A percentile compares a stretch with the other conserved stretches of the same genome.
phyloP scores from a whole-genome alignment of 176 grass and related monocot genomes.

The Saccharum officinarum region DNA sequence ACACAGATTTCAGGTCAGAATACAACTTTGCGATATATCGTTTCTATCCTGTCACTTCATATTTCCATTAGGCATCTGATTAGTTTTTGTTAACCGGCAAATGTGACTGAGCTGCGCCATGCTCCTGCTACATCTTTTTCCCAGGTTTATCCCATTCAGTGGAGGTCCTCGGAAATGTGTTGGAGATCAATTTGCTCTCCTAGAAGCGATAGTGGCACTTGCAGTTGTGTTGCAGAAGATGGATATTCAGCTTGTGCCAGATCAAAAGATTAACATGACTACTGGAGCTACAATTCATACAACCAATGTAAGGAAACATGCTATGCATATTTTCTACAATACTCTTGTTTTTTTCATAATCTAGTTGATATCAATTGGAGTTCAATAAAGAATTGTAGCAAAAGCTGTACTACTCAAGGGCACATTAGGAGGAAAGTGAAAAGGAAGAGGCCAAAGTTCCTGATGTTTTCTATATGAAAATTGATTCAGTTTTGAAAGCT shows the following conservation, averaged over 20 bases:
- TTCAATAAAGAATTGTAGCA: background rate
- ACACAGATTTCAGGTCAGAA: slow-evolving; percentile 87
- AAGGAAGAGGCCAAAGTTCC: background rate
- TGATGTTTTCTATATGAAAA: background rate
- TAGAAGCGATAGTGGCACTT: slow-evolving; percentile 95
- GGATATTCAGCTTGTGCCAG: slow-evolving; percentile 70
- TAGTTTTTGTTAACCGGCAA: background rate
- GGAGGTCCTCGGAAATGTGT: slow-evolving; percentile 99
- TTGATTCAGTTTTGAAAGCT: background rate
- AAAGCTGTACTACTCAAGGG: background rate
- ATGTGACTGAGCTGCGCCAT: slow-evolving; percentile 9
- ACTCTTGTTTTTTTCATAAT: slow-evolving; percentile 2
- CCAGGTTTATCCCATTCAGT: slow-evolving; percentile 95
- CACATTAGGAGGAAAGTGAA: background rate
- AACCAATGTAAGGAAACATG: slow-evolving; percentile 61
- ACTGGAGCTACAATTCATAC: slow-evolving; percentile 99
- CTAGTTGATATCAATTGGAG: slow-evolving; percentile 23
- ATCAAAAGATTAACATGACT: slow-evolving; percentile 99
- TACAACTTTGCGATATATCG: background rate
- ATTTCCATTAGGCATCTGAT: slow-evolving; percentile 1
- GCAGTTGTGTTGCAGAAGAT: slow-evolving; percentile 77
- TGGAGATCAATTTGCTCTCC: slow-evolving; percentile 93
- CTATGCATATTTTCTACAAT: background rate
- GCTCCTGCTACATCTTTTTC: background rate
- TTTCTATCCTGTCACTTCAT: background rate